phyloP scores from a whole-genome alignment of 805 yeast genomes.

The Candida quercuum region DNA sequence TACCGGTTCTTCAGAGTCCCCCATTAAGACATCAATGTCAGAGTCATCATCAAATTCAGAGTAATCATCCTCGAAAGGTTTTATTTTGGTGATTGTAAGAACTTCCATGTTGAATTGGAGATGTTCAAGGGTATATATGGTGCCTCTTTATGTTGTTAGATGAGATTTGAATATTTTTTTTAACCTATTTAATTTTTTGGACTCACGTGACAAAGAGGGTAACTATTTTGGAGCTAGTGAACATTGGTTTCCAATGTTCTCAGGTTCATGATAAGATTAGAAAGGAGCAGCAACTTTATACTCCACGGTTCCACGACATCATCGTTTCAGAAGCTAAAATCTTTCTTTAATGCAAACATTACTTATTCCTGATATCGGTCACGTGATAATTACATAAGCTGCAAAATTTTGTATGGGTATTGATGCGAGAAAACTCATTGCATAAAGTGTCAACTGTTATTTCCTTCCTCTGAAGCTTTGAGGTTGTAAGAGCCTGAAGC shows the following conservation, averaged over 20 bases:
- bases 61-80: background rate
- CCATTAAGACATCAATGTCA: slow-evolving; percentile 31
- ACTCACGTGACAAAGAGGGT: too few species aligned
- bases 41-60: slow-evolving; percentile 24
- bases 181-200: too few species aligned
- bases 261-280: too few species aligned
- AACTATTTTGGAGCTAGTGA: too few species aligned
- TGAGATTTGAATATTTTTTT: too few species aligned
- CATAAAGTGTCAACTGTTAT: background rate
- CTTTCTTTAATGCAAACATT: background rate
- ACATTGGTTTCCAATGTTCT: too few species aligned
- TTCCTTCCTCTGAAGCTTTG: too few species aligned
- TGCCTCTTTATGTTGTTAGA: too few species aligned
- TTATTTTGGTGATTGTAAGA: slow-evolving; percentile 13
- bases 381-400: background rate
- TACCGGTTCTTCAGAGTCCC: slow-evolving; percentile 17
- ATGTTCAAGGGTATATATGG: too few species aligned
- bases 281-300: too few species aligned
- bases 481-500: too few species aligned
- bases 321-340: background rate
- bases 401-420: background rate
- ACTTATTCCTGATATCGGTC: background rate
- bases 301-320: background rate
- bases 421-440: background rate
- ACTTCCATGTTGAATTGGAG: too few species aligned